These are phyloP conservation scores for Hemerocallis citrina DNA, from an alignment of 106 monocot genomes.

Conservation along the genomic window DNA sequence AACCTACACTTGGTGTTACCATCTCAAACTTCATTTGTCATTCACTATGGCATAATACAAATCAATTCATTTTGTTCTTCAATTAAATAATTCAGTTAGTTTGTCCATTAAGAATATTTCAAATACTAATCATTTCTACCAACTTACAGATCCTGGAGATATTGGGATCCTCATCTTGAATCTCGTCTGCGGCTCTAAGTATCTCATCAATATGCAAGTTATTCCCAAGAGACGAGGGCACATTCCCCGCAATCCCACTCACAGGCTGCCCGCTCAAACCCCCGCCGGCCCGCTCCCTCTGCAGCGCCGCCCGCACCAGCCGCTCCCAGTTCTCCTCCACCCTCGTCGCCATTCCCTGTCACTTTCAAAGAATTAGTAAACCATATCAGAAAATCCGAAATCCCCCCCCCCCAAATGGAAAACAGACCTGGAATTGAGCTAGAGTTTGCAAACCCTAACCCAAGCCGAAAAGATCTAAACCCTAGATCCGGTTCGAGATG, in stretches of 20 bases:
- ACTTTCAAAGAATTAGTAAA: background rate
- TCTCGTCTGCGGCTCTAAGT: constrained; percentile 81
- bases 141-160: constrained; percentile 73
- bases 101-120: no score
- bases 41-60: no score
- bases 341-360: constrained; percentile 23
- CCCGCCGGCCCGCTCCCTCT: constrained; percentile 42
- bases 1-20: no score
- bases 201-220: constrained; percentile 89
- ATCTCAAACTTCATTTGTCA: no score
- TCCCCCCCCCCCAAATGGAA: no score
- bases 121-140: no score
- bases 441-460: background rate
- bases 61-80: no score
- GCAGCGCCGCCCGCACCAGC: constrained; percentile 67
- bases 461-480: background rate
- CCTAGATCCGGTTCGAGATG: constrained; percentile 2
- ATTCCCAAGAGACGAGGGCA: constrained; percentile 71
- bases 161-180: constrained; percentile 80
- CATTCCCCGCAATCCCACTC: constrained; percentile 66
- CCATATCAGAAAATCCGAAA: no score
- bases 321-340: constrained; percentile 82
- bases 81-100: no score
- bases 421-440: background rate
- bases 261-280: constrained; percentile 28